Percentiles rank a stretch among this genome's conserved stretches.
These are phyloP conservation scores for Fusarium odoratissimum DNA, from an alignment of 2,329 filamentous ascomycete species.

Conservation along the genomic window DNA sequence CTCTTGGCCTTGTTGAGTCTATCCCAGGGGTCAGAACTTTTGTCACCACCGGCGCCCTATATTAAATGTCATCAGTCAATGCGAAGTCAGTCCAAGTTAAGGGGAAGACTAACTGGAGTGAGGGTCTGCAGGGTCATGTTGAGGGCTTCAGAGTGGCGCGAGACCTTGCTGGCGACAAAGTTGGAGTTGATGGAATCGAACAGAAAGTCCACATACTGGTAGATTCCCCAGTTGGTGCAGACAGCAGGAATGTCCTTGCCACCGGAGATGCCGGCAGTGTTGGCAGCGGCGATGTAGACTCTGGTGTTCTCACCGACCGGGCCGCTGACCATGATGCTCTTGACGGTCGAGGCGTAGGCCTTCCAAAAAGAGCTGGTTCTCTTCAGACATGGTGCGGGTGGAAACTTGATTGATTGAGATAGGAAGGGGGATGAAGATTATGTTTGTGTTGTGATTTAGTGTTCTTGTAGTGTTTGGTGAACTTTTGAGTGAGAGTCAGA, in stretches of 20 bases:
- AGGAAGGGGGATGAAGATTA: neutral
- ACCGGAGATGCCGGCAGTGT: neutral
- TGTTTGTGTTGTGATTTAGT: neutral
- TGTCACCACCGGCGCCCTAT: neutral
- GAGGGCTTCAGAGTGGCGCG: neutral
- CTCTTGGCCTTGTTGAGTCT: neutral
- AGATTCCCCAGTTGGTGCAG: neutral
- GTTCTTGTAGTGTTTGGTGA: neutral
- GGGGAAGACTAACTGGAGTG: neutral
- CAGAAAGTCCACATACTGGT: neutral
- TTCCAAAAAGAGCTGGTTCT: neutral
- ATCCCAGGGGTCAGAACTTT: neutral
- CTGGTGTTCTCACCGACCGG: neutral
- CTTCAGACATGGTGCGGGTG: neutral
- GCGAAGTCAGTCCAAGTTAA: rapidly evolving
- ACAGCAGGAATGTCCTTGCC: neutral
- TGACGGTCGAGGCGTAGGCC: neutral
- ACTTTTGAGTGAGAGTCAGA: neutral
- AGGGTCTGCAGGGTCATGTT: neutral
- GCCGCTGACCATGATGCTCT: neutral
- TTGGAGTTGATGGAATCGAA: neutral
- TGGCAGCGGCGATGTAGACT: neutral
- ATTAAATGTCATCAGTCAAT: rapidly evolving
- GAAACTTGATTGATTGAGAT: rapidly evolving
- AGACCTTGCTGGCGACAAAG: neutral